Base-by-base conservation (phyloP, 257 asterid species). In the Jacaranda copaia region DNA sequence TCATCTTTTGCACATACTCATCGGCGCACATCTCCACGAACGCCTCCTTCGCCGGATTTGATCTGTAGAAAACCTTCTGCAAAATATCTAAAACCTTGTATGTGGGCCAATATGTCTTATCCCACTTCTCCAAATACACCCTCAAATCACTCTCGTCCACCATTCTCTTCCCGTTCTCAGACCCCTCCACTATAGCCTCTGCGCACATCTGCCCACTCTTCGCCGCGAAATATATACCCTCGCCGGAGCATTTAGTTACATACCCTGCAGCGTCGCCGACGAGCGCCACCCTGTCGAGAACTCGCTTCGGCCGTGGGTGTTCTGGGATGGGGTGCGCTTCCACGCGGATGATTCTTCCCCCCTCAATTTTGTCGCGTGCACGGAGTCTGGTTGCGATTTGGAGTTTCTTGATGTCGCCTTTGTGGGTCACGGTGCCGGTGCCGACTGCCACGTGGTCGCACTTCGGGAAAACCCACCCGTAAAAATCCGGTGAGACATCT, bases 371-470 rank as follows among this genome's bases (percentile, higher is more conserved):
- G 80, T 93, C 94, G 11, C 83, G 89, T 3, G 98, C 98, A 20
- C 99, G 87, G 53, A 92, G 77, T 7, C 99, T 72, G 0, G 97
- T 94, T 0, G 99, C 99, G 6, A 74, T 64, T 61, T 93, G 99
- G 81, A 95, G 81, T 18, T 91, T 88, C 65, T 95, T 95, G 36
- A 95, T 95, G 84, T 95, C 98, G 19, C 89, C 84, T 73, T 93
- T 92, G 88, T 95, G 96, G 11, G 98, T 93, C 0, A 95, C 98
- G 0, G 98, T 95, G 57, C 98, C 99, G 3, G 98, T 95, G 0
- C 99, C 99, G 10, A 95, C 99, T 0, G 99, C 97, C 4, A 93
- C 97, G 84, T 95, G 99, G 85, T 95, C 98, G 80, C 97, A 93
- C 81, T 94, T 94, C 0, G 97, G 97, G 84, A 92, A 92, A 12